Percentiles rank a stretch among this genome's conserved stretches.
Evolutionary conservation across 2,329 filamentous ascomycete species (phyloP).

Genomic region (Didymella exigua): DNA sequence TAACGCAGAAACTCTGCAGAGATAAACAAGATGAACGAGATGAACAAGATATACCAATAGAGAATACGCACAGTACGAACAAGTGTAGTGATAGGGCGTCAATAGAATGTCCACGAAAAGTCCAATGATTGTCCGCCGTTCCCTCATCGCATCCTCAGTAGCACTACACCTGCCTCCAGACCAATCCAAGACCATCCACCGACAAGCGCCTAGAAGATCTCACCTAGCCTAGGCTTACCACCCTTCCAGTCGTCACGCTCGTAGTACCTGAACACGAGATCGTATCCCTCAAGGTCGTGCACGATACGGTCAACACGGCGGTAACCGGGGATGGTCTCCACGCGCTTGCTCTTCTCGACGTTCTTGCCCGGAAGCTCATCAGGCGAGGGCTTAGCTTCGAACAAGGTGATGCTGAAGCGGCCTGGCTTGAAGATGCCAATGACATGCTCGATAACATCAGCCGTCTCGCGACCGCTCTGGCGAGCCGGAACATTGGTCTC

Average conservation of each 20-base stretch:
- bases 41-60: not conserved
- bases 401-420: conserved; percentile 96
- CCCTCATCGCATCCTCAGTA: too few relatives aligned
- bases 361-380: conserved; percentile 51
- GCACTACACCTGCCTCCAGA: not conserved
- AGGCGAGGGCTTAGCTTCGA: conserved; percentile 76
- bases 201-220: conserved; percentile 38
- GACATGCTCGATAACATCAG: conserved; percentile 90
- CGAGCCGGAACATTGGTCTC: conserved; percentile 95
- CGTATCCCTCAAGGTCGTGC: conserved; percentile 96
- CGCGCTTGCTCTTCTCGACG: conserved; percentile 52
- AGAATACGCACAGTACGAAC: not conserved
- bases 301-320: conserved; percentile 91
- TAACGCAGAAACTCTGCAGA: too few relatives aligned
- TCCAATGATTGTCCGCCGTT: not conserved
- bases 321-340: conserved; percentile 86
- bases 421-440: conserved; percentile 96
- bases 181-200: not conserved
- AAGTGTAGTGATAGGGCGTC: not conserved
- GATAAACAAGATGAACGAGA: not conserved
- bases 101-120: not conserved
- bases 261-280: conserved; percentile 95
- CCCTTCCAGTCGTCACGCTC: conserved; percentile 83
- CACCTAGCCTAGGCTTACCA: conserved; percentile 66
- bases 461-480: conserved; percentile 85